These are phyloP conservation scores for Beauveria varroae DNA, from an alignment of 2,329 filamentous ascomycete genomes.

Conservation along the genomic window DNA sequence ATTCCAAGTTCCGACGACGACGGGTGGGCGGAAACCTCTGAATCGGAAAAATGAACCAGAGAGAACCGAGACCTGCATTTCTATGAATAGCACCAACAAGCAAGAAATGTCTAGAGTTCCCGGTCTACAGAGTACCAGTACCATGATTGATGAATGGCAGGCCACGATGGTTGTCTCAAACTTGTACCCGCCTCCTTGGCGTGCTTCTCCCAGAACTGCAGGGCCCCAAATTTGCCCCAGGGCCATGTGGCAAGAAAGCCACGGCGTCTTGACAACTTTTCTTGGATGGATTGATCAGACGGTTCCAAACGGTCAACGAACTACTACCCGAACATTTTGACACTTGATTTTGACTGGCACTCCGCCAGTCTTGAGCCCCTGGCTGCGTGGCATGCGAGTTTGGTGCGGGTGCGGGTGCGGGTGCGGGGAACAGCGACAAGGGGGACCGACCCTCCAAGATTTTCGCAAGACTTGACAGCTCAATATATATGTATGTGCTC, in stretches of 20 bases:
- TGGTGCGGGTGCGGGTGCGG: too few species aligned
- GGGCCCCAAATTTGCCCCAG: not conserved
- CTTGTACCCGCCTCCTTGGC: not conserved
- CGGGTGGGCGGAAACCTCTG: not conserved
- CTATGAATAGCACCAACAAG: conserved; percentile 9
- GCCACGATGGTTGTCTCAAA: conserved; percentile 1
- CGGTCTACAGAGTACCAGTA: not conserved
- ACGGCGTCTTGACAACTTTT: not conserved
- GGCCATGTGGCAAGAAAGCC: conserved; percentile 4
- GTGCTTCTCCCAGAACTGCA: not conserved
- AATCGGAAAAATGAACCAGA: not conserved
- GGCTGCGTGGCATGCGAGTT: too few species aligned
- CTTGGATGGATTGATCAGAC: not conserved
- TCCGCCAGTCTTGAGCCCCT: too few species aligned
- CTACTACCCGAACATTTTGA: not conserved
- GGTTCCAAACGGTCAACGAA: not conserved
- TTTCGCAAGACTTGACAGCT: too few species aligned
- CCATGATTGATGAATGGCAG: too few species aligned
- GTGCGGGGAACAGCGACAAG: too few species aligned
- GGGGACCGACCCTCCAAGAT: too few species aligned
- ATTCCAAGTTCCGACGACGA: too few species aligned
- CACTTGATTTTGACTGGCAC: not conserved
- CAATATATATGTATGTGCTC: too few species aligned
- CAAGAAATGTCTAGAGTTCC: not conserved
- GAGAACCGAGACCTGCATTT: conserved; percentile 8